Base-by-base conservation (phyloP, 495 filamentous ascomycete genomes). In the Podospora tetraspora region DNA sequence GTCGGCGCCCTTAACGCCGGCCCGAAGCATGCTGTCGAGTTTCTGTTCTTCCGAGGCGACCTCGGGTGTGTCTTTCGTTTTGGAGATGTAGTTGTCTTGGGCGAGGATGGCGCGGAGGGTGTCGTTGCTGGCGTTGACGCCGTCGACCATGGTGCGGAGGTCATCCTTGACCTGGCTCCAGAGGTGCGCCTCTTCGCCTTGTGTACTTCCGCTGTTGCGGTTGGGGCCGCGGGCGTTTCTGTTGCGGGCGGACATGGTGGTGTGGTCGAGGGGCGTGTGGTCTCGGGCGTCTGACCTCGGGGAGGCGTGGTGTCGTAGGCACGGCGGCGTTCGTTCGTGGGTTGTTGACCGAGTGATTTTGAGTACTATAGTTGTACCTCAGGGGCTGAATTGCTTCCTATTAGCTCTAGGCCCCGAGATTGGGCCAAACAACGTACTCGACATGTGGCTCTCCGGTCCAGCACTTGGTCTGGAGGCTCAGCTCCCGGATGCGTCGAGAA, bases 91-190 rank as follows among this genome's bases (percentile, higher is more conserved):
- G 70, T 75, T 79, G 61, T 84, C 82, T 64, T 82, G 80, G 8
- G 78, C 78, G 5, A 79, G 64, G 59, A 84, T 79, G 25, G 70
- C 71, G 30, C 73, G 69, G n/a, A 79, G 61, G 58, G 76, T 74
- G 59, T 79, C 73, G 65, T 77, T 82, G 70, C 79, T 81, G 52
- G 68, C 72, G 64, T 84, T 84, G 59, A 83, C 68, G 19, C 75
- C 68, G 1, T 80, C 79, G 5, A 82, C 62, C 63, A 82, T 70
- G 43, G 68, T 66, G 32, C 76, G 77, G 9, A 82, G 68, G 66
- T 81, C 78, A 4, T 81, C 79, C 68, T 81, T 82, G 71, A 80
- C 72, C n/a, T 77, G 74, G 60, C 76, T 73, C 83, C 83, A 84
- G 22, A 83, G 69, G 21, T 75, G 72, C 13, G 80, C 73, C 66